phyloP scores from a whole-genome alignment of 805 yeast species.

The Wickerhamiella sorbophila region DNA sequence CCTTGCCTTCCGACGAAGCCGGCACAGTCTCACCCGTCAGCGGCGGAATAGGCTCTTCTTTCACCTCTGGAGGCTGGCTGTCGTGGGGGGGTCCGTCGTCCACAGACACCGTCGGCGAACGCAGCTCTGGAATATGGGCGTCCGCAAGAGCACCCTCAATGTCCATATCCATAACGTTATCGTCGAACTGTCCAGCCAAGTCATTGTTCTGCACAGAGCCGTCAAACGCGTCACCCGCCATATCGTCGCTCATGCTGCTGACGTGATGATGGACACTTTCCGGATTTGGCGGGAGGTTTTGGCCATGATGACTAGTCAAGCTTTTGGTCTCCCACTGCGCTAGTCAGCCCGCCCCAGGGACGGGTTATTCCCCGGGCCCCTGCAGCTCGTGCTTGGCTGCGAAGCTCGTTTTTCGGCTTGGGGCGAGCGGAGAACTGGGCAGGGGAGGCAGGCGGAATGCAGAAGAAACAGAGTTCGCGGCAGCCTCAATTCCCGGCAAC shows the following conservation, averaged over 20 bases:
- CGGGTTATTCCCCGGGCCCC: too few relatives aligned
- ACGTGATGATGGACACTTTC: neutral
- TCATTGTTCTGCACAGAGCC: neutral
- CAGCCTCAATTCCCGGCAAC: too few relatives aligned
- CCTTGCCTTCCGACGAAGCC: neutral
- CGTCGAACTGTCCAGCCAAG: neutral
- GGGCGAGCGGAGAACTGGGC: too few relatives aligned
- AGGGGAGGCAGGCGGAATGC: too few relatives aligned
- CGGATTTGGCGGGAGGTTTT: neutral
- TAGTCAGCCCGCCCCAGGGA: too few relatives aligned
- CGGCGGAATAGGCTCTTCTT: neutral
- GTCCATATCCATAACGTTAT: constrained; percentile 1
- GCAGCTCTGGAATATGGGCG: constrained; percentile 6
- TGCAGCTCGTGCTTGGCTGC: too few relatives aligned
- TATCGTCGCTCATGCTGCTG: neutral
- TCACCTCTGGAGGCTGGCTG: neutral
- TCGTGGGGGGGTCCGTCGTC: constrained; percentile 3
- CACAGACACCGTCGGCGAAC: constrained; percentile 6
- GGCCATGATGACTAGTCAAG: neutral
- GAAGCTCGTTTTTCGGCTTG: too few relatives aligned
- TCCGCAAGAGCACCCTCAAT: constrained; percentile 1
- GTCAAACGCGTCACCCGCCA: neutral
- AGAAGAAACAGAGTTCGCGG: too few relatives aligned
- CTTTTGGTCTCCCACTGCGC: too few relatives aligned
- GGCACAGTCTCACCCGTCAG: neutral